Base-by-base conservation (phyloP, 2,329 filamentous ascomycete species). In the Colletotrichum tabaci region DNA sequence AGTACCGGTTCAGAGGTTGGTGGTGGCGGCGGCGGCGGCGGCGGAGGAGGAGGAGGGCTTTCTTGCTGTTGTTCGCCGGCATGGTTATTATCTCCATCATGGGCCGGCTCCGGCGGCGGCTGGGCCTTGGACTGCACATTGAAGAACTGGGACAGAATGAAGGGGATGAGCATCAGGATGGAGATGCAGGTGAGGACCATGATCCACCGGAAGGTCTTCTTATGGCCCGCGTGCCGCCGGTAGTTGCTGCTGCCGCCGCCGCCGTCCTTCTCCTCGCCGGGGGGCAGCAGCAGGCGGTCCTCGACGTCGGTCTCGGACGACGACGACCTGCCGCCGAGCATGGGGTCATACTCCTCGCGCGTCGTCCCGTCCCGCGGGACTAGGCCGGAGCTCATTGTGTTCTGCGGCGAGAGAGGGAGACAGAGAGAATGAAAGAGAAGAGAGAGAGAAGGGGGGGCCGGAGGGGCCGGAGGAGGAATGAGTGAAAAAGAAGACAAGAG, bases 71-170 rank as follows among this genome's bases (percentile, higher is more conserved):
- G 67, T 49, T 66, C 53, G 26, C 21, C 55, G 10, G 47, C 49
- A 55, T 69, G 61, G 26, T 56, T 50, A 18, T 56, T 50, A 23
- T 60, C 63, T 5, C 50, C 64, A n/a, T 71, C 53, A 5, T 63
- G 35, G n/a, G 67, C 58, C 18, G 68, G 57, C 42, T 64, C 65
- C 21, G 68, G 42, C 21, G 68, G 42, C 47, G 68, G 52, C 5
- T 55, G 57, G 8, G 53, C 65, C 47, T 68, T 64, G 21, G 58
- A 21, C 40, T 71, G 68, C 8, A 68, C 65, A 13, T 68, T 49
- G 65, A 71, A 71, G n/a, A 71, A 68, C 21, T 71, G 65, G n/a
- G 66, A 46, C 18, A 71, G 68, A 35, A 71, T 71, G 65, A 71
- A 67, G 8, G 65, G 65, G 61, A 71, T 68, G 21, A 71, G 65